A percentile compares a stretch with the other conserved stretches of the same genome.
phyloP scores from a whole-genome alignment of 164 flowering plant species.

The Berberis thunbergii region DNA sequence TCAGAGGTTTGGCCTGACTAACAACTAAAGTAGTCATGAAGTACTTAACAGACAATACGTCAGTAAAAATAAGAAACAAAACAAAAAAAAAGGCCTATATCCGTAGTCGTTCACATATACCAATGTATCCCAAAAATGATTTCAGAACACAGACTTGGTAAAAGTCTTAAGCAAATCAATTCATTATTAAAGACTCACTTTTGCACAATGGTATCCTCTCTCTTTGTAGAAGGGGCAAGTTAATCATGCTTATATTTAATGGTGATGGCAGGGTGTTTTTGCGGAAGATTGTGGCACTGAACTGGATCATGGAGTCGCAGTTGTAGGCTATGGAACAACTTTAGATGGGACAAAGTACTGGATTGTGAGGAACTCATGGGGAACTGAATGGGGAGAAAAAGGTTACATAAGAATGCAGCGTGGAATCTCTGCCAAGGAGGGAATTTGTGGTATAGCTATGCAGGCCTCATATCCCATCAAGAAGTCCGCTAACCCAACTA shows the following conservation, averaged over 20 bases:
- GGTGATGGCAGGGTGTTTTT: conserved; percentile 31
- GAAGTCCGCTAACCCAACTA: conserved; percentile 30
- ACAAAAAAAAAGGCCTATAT: too few relatives aligned
- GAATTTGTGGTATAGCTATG: conserved; percentile 84
- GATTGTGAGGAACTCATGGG: conserved; percentile 48
- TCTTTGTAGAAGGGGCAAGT: neutral
- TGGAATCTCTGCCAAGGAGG: conserved; percentile 36
- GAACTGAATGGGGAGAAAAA: conserved; percentile 75
- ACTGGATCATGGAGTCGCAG: conserved; percentile 41
- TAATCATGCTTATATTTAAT: neutral
- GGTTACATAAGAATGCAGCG: conserved; percentile 85
- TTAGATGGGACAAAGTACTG: conserved; percentile 36
- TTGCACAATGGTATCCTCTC: neutral
- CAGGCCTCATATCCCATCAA: conserved; percentile 82
- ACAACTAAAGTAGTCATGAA: too few relatives aligned
- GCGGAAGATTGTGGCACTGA: conserved; percentile 39
- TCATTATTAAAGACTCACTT: too few relatives aligned
- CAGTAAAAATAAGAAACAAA: too few relatives aligned
- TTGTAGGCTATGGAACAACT: conserved; percentile 48
- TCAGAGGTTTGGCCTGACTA: conserved; percentile 17
- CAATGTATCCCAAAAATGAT: too few relatives aligned
- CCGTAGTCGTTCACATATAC: too few relatives aligned
- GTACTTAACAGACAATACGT: too few relatives aligned
- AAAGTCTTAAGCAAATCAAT: too few relatives aligned
- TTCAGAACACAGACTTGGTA: too few relatives aligned